Evolutionary conservation across 2,329 filamentous ascomycete genomes (phyloP), one percentile per base, ranked within the genome.

Genomic region (Cladophialophora carrionii): DNA sequence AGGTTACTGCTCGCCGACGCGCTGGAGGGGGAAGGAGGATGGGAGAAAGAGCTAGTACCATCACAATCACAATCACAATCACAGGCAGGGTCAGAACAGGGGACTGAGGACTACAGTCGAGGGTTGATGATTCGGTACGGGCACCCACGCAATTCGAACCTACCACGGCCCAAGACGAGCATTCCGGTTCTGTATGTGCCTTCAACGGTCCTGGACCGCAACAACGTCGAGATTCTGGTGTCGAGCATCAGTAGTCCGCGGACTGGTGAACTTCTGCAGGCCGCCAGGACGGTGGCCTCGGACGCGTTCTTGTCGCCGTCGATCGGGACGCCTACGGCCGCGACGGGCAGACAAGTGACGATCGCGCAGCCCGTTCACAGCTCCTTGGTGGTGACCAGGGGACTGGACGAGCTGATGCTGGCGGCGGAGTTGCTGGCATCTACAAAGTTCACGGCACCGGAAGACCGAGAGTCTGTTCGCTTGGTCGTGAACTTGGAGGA

Each of bases 351-450:
- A 66, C 84, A 87, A 63, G 87, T 87, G 12, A 84, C 87, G 17
- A 82, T 95, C 49, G 86, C 87, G 6, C 92, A 91, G 52, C 93
- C 94, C 0, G 92, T 97, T 0, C 94, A 98, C 74, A 90, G 88
- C 74, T 87, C 89, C 0, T 78, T 97, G 17, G 72, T 97, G 9
- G 84, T 96, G 8, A 88, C 87, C 0, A 84, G 90, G 56, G 92
- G 91, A 0, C 78, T 96, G 2, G 79, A 85, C 60, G 91, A 90
- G 7, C 86, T 89, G 0, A 72, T 79, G 37, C 71, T 75, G 74
- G 79, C 53, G 71, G 75, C 46, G 75, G 81, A 68, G 75, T 75
- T 17, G 72, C 74, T 51, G 72, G 75, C 37, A 67, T 69, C 54
- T 55, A 68, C 56, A 4, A 64, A 54, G 77, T 81, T 20, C 66